These are phyloP conservation scores for Diaporthe eres DNA, from an alignment of 2,329 filamentous ascomycete species.

Conservation along the genomic window DNA sequence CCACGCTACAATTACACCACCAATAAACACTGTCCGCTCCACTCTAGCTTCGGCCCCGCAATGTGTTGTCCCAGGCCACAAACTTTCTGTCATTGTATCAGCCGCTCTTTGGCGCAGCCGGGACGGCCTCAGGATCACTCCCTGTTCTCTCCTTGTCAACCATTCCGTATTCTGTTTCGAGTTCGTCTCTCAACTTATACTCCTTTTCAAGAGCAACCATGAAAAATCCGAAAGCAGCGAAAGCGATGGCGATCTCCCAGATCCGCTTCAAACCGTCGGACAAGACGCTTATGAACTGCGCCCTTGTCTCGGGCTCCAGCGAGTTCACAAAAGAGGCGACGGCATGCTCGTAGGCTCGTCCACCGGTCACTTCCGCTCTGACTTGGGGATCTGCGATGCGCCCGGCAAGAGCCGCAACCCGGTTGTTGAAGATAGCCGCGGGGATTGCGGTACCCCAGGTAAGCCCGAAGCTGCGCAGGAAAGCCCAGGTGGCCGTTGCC, in stretches of 20 bases:
- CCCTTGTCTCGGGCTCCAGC: slow-evolving; percentile 36
- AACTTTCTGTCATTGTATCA: neutral
- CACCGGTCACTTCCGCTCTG: slow-evolving; percentile 38
- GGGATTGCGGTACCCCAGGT: slow-evolving; percentile 62
- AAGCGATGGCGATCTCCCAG: slow-evolving; percentile 49
- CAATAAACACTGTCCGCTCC: neutral
- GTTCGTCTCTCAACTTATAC: slow-evolving; percentile 45
- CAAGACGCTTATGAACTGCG: slow-evolving; percentile 45
- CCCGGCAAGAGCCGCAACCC: slow-evolving; percentile 39
- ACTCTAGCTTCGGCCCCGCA: neutral
- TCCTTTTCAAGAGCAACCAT: slow-evolving; percentile 45
- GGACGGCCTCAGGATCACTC: neutral
- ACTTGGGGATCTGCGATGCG: neutral
- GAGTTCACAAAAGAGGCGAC: slow-evolving; percentile 43
- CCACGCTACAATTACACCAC: neutral
- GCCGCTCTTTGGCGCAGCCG: neutral
- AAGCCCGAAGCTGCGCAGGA: slow-evolving; percentile 62
- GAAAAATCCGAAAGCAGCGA: slow-evolving; percentile 46
- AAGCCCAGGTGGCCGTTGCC: slow-evolving; percentile 58
- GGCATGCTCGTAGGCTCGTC: slow-evolving; percentile 48
- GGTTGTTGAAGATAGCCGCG: slow-evolving; percentile 55
- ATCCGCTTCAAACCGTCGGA: slow-evolving; percentile 35
- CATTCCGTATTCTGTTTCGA: slow-evolving; percentile 50
- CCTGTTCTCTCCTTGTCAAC: slow-evolving; percentile 38
- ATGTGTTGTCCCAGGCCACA: neutral